Conservation (phyloP, 1,284 basidiomycete genomes). For the Marasmius sp. region DNA sequence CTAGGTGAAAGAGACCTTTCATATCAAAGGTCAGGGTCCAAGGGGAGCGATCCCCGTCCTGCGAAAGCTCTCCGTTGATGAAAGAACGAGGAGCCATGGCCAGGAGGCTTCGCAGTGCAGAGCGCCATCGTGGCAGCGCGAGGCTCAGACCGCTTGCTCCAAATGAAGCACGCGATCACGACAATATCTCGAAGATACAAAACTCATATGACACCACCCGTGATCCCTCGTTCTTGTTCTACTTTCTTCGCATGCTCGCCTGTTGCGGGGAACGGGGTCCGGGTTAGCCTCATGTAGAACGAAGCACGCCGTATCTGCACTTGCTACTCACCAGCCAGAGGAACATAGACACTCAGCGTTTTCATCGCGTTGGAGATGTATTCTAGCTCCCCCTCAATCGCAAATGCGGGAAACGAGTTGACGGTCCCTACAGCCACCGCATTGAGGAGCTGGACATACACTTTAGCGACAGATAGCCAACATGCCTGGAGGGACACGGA, state of each 20-base stretch:
- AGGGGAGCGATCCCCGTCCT: too few species aligned
- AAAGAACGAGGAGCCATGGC: too few species aligned
- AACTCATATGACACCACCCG: slow-evolving; percentile 2
- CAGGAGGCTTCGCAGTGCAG: too few species aligned
- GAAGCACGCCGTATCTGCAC: not conserved
- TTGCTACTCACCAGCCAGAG: slow-evolving; percentile 29
- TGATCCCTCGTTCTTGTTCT: slow-evolving; percentile 20
- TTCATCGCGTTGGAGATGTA: slow-evolving; percentile 31
- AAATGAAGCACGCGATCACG: not conserved
- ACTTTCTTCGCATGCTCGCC: slow-evolving; percentile 26
- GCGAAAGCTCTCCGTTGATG: too few species aligned
- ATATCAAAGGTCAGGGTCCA: too few species aligned
- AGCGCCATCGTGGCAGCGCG: too few species aligned
- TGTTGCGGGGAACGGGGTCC: slow-evolving; percentile 3
- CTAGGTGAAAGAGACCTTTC: too few species aligned
- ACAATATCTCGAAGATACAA: not conserved
- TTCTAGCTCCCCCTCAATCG: slow-evolving; percentile 31
- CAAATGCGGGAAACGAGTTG: slow-evolving; percentile 19
- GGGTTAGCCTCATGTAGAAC: not conserved
- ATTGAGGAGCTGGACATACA: slow-evolving; percentile 33
- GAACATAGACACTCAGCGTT: slow-evolving; percentile 31
- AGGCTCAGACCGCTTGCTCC: too few species aligned
- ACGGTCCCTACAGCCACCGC: slow-evolving; percentile 5
- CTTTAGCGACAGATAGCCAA: slow-evolving; percentile 40
- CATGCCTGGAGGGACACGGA: slow-evolving; percentile 29